Evolutionary conservation across 345 rosid genomes (phyloP).

Genomic region (Raphanus sativus): DNA sequence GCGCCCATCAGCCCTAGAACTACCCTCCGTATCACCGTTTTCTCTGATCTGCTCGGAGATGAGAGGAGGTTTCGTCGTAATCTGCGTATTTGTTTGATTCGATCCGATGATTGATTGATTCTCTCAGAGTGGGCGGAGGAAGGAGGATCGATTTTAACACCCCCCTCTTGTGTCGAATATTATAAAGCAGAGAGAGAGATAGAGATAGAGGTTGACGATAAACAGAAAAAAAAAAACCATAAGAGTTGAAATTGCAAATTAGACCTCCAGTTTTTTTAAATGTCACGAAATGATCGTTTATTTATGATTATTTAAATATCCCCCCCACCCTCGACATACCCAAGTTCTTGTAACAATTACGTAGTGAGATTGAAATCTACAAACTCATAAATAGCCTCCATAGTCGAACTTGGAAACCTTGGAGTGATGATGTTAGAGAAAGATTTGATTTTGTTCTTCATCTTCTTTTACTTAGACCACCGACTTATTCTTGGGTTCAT

Average conservation of each 20-base stretch:
- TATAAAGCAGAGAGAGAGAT: neutral
- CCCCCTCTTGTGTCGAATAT: neutral
- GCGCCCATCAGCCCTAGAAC: conserved; percentile 70
- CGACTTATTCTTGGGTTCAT: no score
- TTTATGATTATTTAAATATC: no score
- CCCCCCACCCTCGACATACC: no score
- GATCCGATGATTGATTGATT: conserved; percentile 23
- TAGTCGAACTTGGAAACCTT: no score
- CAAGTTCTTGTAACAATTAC: no score
- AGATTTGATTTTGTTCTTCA: no score
- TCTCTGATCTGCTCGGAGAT: conserved; percentile 6
- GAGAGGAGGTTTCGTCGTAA: no score
- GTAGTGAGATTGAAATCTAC: no score
- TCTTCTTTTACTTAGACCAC: no score
- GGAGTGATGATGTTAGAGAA: no score
- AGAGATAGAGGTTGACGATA: conserved; percentile 3
- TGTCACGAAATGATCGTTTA: neutral
- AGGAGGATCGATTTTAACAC: conserved; percentile 17
- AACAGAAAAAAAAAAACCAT: neutral
- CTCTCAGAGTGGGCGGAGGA: neutral
- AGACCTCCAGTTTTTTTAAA: neutral
- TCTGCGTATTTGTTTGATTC: conserved; percentile 26
- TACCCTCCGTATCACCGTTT: conserved; percentile 36
- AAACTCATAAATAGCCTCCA: no score
- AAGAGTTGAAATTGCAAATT: neutral